Conservation (phyloP, 805 yeast species). For the Ogataea pilisensis region DNA sequence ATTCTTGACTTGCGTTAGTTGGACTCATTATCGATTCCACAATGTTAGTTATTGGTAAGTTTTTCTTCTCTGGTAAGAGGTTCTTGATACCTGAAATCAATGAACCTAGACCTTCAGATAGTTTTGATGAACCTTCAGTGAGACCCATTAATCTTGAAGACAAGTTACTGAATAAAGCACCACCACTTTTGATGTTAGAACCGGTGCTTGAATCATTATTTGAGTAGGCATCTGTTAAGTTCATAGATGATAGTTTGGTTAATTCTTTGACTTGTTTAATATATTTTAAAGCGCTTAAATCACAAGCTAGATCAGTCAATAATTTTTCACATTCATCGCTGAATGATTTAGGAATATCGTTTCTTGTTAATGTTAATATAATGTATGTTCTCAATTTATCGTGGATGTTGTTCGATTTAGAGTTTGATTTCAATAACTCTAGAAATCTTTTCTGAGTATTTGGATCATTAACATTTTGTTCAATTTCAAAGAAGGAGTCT, state of each 20-base stretch:
- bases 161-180: conserved; percentile 66
- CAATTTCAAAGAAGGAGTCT: conserved; percentile 91
- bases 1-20: conserved; percentile 50
- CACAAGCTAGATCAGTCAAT: conserved; percentile 52
- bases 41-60: conserved; percentile 82
- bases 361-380: conserved; percentile 59
- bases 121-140: conserved; percentile 58
- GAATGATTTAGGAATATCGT: conserved; percentile 43
- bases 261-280: conserved; percentile 79
- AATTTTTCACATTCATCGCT: conserved; percentile 58
- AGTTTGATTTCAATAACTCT: conserved; percentile 48
- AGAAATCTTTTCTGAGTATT: conserved; percentile 55
- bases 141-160: conserved; percentile 77
- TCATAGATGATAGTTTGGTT: conserved; percentile 45
- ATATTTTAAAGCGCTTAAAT: conserved; percentile 63
- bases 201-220: conserved; percentile 28
- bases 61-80: conserved; percentile 81
- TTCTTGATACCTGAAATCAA: conserved; percentile 84
- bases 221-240: conserved; percentile 32
- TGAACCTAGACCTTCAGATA: conserved; percentile 87
- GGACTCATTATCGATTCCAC: conserved; percentile 94
- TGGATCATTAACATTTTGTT: conserved; percentile 70
- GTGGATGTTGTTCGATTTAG: conserved; percentile 50
- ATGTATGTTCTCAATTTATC: conserved; percentile 90
- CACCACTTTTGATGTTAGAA: conserved; percentile 29